A percentile compares a stretch with the other conserved stretches of the same genome.
phyloP scores from a whole-genome alignment of 2,329 filamentous ascomycete species.

The Apiospora marii region DNA sequence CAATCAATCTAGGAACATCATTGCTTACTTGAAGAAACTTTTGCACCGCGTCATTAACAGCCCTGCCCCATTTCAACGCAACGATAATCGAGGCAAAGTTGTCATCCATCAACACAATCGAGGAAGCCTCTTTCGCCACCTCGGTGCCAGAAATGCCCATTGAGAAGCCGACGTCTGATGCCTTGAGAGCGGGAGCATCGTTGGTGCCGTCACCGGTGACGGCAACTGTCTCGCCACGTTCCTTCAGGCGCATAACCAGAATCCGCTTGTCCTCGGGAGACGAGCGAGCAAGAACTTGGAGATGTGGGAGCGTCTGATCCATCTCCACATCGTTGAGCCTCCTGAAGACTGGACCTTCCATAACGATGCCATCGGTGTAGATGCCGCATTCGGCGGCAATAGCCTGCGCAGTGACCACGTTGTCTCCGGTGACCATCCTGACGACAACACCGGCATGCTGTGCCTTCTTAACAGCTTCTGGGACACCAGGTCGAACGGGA shows the following conservation, averaged over 20 bases:
- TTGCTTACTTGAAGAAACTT: constrained; percentile 67
- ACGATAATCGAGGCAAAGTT: constrained; percentile 73
- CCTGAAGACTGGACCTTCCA: constrained; percentile 75
- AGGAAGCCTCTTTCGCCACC: constrained; percentile 73
- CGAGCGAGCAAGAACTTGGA: constrained; percentile 71
- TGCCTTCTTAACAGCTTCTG: constrained; percentile 71
- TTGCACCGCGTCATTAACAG: constrained; percentile 72
- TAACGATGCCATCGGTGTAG: constrained; percentile 66
- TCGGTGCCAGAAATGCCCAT: constrained; percentile 74
- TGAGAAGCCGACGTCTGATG: constrained; percentile 72
- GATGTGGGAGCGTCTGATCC: constrained; percentile 62
- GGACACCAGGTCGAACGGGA: constrained; percentile 72
- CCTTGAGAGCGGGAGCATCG: constrained; percentile 70
- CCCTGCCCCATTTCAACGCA: constrained; percentile 72
- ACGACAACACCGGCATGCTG: constrained; percentile 74
- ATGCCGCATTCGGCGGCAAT: constrained; percentile 80
- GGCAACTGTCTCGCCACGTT: constrained; percentile 68
- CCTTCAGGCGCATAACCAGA: constrained; percentile 66
- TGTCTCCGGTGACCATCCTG: constrained; percentile 80
- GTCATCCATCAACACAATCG: constrained; percentile 72
- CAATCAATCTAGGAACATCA: neutral
- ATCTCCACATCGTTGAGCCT: constrained; percentile 67
- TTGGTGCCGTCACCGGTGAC: constrained; percentile 74
- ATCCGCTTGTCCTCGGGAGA: constrained; percentile 73
- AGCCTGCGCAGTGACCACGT: constrained; percentile 74